Evolutionary conservation across 345 rosid species (phyloP), one percentile per base, ranked within the genome.

Genomic region (Melastoma malabathricum): DNA sequence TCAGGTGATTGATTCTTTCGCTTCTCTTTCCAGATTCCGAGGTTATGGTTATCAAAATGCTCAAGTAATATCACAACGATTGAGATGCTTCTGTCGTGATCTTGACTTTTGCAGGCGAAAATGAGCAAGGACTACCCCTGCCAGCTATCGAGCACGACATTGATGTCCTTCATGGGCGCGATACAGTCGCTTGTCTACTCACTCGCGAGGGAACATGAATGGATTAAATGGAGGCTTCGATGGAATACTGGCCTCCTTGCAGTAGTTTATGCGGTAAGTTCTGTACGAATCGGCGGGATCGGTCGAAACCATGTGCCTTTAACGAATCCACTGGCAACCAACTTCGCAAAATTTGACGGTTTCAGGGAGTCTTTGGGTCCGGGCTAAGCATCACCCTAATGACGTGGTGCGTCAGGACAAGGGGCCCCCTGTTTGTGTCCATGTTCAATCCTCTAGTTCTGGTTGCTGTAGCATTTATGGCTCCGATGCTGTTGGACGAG

Each of bases 1-100:
- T 18, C 77, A 73, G 75, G 84, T 66, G 17, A 46, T 50, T 76
- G 82, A 56, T 3, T 50, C 66, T 7, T 50, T 73, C 3, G n/a
- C 52, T 15, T 29, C 25, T 13, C 29, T 2, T 15, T 16, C 23
- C 29, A 47, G 1, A 0, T 22, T 4, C n/a, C 1, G 50, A 10
- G 50, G 14, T 47, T 22, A 22, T 22, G 25, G 25, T 22, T 22
- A 22, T 22, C 25, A 2, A 2, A 4, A 22, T 1, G 25, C 25
- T 22, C 25, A n/a, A n/a, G n/a, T n/a, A n/a, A n/a, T n/a, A n/a
- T n/a, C n/a, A 10, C 22, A 18, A 1, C 34, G 15, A 15, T 7
- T 5, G 51, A 8, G 12, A 18, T 7, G 34, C 31, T 19, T 10
- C 2, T 47, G 14, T 10, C 2, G 29, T 47, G 6, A 6, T 19